phyloP scores from a whole-genome alignment of 2,329 filamentous ascomycete genomes.

The Nemania sp. region DNA sequence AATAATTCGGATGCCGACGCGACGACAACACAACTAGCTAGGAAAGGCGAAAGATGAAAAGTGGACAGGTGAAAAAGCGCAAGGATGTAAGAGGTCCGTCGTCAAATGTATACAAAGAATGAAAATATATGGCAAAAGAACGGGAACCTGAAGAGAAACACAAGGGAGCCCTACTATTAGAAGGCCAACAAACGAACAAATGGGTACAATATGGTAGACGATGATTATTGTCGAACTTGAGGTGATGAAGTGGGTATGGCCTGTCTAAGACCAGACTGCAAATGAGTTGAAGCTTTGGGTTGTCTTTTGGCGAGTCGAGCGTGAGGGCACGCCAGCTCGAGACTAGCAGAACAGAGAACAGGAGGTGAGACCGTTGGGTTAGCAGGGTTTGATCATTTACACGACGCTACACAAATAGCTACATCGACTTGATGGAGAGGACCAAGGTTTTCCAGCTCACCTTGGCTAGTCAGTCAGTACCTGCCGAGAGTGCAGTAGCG shows the following conservation, averaged over 20 bases:
- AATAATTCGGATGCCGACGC: slow-evolving; percentile 18
- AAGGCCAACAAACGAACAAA: slow-evolving; percentile 4
- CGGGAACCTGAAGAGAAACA: slow-evolving; percentile 3
- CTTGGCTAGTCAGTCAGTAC: no score
- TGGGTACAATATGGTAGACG: slow-evolving; percentile 4
- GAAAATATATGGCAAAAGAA: slow-evolving; percentile 12
- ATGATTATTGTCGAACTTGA: no score
- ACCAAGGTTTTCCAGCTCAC: no score
- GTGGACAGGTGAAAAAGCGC: background rate
- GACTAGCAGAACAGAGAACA: slow-evolving; percentile 1
- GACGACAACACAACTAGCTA: slow-evolving; percentile 12
- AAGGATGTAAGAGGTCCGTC: background rate
- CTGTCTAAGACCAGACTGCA: background rate
- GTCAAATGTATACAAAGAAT: slow-evolving; percentile 22
- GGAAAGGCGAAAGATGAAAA: background rate
- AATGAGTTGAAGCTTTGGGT: background rate
- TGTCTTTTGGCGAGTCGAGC: slow-evolving; percentile 5
- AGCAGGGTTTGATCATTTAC: no score
- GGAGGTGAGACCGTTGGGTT: background rate
- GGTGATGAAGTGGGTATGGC: background rate
- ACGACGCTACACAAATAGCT: no score
- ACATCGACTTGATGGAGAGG: no score
- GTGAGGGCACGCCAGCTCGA: slow-evolving; percentile 16
- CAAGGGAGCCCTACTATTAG: slow-evolving; percentile 6
- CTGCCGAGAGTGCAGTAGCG: no score